Evolutionary conservation across 352 stramenopile genomes (phyloP).

Genomic region (Globisporangium canariense): DNA sequence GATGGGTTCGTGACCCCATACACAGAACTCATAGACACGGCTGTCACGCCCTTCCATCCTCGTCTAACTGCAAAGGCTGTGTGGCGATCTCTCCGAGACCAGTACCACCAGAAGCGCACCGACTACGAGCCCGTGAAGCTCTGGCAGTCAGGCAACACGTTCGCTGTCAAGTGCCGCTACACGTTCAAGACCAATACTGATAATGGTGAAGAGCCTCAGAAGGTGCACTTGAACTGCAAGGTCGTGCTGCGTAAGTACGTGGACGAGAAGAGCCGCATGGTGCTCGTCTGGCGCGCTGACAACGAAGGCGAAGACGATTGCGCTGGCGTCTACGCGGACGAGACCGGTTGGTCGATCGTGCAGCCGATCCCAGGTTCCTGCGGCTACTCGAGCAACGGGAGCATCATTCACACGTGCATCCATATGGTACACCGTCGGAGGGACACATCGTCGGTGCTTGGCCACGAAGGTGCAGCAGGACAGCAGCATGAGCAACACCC

Average conservation of each 20-base stretch:
- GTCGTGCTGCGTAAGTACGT: conserved; percentile 10
- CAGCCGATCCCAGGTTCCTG: not conserved
- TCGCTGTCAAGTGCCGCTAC: conserved; percentile 9
- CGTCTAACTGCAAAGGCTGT: not conserved
- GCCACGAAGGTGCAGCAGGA: conserved; percentile 8
- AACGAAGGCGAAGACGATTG: not conserved
- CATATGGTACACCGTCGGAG: conserved; percentile 1
- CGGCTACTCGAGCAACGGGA: not conserved
- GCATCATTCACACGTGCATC: conserved; percentile 7
- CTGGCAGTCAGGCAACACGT: conserved; percentile 11
- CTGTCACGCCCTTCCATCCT: conserved; percentile 7
- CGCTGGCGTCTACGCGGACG: conserved; percentile 2
- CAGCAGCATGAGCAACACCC: not conserved
- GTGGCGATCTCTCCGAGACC: not conserved
- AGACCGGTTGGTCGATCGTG: conserved; percentile 10
- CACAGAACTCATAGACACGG: conserved; percentile 7
- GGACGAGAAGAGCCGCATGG: conserved; percentile 6
- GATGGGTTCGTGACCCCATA: not conserved
- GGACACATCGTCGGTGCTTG: not conserved
- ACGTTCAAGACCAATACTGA: not conserved
- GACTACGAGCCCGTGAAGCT: not conserved
- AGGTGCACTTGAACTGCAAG: conserved; percentile 9
- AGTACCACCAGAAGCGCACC: not conserved
- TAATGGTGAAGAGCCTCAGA: not conserved
- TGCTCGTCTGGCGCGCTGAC: conserved; percentile 17